Evolutionary conservation across 2,329 filamentous ascomycete genomes (phyloP), one percentile per base, ranked within the genome.

Genomic region (Beauveria sp.): DNA sequence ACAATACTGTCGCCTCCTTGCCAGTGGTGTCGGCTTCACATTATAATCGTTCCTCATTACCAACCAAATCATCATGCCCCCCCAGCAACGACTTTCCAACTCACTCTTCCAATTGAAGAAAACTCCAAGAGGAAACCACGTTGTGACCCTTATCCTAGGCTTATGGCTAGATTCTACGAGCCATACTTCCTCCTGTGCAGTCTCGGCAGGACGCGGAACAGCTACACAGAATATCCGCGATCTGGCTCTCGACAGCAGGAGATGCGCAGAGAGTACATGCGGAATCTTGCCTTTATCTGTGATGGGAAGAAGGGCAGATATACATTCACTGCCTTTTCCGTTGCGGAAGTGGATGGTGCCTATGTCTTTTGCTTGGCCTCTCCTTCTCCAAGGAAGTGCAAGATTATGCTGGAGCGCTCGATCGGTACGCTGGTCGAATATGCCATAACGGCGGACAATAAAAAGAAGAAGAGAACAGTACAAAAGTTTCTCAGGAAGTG

Each of bases 161-260:
- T 56, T 40, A 16, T 56, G n/a, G 45, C 53, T 26, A 22, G 53
- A 10, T 56, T 56, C 24, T 56, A 56, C 18, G 53, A 56, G 53
- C 53, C 53, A 14, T 56, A n/a, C 16, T 16, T 56, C 20, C 40
- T 56, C 3, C 20, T 56, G 7, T 16, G n/a, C 26, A 45, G 20
- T 24, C 53, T 56, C 14, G 16, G 22, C 22, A 16, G 12, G 7
- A 56, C 53, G 16, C 53, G 42, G 5, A 12, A 8, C 40, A 9
- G 5, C 7, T 42, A 56, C 16, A 12, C 7, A 26, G 8, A 22
- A 4, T 56, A 56, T 18, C 53, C 53, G 45, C 16, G 12, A 10
- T 24, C 31, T 9, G 40, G 22, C 10, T 56, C 40, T 14, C 24
- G 5, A 10, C 5, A 56, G 16, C 40, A 56, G 53, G 12, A 46